A percentile compares a stretch with the other conserved stretches of the same genome.
Evolutionary conservation across 2,329 filamentous ascomycete genomes (phyloP).

Genomic region (Penicillium decumbens): DNA sequence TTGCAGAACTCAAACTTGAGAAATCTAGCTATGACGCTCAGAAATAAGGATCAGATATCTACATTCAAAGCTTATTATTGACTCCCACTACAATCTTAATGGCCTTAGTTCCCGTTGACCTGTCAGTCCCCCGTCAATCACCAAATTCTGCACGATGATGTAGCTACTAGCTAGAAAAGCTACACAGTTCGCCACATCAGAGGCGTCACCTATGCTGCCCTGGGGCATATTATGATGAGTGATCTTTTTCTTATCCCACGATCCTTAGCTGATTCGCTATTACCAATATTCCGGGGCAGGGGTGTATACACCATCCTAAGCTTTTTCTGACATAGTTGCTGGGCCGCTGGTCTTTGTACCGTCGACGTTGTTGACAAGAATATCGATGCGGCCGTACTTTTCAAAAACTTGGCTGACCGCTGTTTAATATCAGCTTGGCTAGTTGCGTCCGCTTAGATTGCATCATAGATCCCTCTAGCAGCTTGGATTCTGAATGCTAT

Average conservation of each 20-base stretch:
- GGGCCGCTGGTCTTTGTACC: conserved; percentile 40
- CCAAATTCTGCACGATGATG: too few relatives aligned
- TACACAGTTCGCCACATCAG: conserved; percentile 56
- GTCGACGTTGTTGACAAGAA: conserved; percentile 59
- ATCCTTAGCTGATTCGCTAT: conserved; percentile 23
- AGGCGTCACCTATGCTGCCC: conserved; percentile 56
- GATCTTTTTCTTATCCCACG: conserved; percentile 34
- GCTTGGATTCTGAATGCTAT: too few relatives aligned
- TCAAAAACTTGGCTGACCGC: too few relatives aligned
- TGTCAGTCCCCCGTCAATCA: too few relatives aligned
- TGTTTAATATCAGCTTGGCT: too few relatives aligned
- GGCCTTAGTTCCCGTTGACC: too few relatives aligned
- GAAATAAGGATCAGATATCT: background rate
- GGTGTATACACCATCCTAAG: conserved; percentile 55
- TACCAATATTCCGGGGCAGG: conserved; percentile 36
- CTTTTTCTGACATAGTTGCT: conserved; percentile 41
- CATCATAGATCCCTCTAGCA: too few relatives aligned
- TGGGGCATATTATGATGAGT: conserved; percentile 46
- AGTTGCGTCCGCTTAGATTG: too few relatives aligned
- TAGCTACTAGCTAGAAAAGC: conserved; percentile 49
- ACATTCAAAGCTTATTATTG: background rate
- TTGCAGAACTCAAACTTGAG: background rate
- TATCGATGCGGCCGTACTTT: conserved; percentile 14
- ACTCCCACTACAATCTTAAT: too few relatives aligned
- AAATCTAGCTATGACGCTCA: background rate